phyloP scores from a whole-genome alignment of 371 early-diverging fungal genomes.

The Mortierella sp. region DNA sequence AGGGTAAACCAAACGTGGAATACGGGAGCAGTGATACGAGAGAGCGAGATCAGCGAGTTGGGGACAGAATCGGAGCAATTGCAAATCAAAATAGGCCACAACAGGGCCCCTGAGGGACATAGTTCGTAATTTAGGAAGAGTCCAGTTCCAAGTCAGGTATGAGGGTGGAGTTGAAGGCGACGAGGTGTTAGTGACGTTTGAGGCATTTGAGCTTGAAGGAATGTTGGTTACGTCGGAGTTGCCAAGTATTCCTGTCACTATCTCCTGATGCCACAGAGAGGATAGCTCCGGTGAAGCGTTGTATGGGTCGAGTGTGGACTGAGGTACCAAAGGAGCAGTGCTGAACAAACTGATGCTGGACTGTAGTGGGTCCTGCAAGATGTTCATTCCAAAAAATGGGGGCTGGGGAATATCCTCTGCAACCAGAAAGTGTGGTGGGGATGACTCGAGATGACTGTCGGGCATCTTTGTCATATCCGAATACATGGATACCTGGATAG shows the following conservation, averaged over 20 bases:
- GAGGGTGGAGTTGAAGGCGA: conserved; percentile 9
- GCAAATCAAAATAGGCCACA: conserved; percentile 27
- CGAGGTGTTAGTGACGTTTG: not conserved
- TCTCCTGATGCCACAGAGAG: conserved; percentile 11
- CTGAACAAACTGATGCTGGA: not conserved
- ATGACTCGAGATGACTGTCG: conserved; percentile 15
- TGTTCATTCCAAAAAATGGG: not conserved
- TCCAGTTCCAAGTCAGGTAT: conserved; percentile 34
- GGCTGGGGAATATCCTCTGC: conserved; percentile 11
- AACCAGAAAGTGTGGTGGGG: conserved; percentile 15
- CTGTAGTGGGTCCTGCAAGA: conserved; percentile 15
- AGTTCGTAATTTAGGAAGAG: conserved; percentile 25
- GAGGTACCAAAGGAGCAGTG: not conserved
- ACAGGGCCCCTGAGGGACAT: conserved; percentile 37
- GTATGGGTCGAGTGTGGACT: not conserved
- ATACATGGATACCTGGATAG: conserved; percentile 38
- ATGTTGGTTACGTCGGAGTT: not conserved
- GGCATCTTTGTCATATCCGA: conserved; percentile 29
- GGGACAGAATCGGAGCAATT: conserved; percentile 32
- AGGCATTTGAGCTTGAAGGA: not conserved
- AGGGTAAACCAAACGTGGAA: conserved; percentile 31
- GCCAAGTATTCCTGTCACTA: not conserved
- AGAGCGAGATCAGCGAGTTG: conserved; percentile 33
- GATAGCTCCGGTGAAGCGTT: conserved; percentile 1
- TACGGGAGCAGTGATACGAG: conserved; percentile 35